Evolutionary conservation across 1,284 basidiomycete genomes (phyloP).

Genomic region (Cutaneotrichosporon dermatis): DNA sequence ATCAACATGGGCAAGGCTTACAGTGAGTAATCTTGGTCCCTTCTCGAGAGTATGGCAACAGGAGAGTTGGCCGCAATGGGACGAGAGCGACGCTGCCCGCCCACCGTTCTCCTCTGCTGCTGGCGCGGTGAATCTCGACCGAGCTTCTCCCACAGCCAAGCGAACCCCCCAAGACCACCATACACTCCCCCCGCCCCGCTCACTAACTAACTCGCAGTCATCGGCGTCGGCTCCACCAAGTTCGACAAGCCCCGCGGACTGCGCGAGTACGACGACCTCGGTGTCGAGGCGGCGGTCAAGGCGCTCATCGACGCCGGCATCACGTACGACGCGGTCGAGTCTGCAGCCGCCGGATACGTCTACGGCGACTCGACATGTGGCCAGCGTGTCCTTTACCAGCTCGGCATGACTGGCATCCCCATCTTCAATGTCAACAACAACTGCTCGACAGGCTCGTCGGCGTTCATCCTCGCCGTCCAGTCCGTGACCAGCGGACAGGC

Average conservation of each 20-base stretch:
- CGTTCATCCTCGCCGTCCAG: constrained; percentile 12
- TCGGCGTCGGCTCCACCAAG: constrained; percentile 25
- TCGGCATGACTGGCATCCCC: constrained; percentile 23
- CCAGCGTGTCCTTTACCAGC: constrained; percentile 22
- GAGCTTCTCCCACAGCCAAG: too few species aligned
- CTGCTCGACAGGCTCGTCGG: constrained; percentile 21
- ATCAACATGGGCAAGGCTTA: constrained; percentile 1
- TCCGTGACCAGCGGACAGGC: constrained; percentile 16
- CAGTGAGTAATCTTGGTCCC: background rate
- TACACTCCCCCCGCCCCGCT: too few species aligned
- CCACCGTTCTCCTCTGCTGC: too few species aligned
- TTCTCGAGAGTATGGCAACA: too few species aligned
- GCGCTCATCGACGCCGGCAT: constrained; percentile 20
- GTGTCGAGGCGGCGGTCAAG: constrained; percentile 22
- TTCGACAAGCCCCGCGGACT: constrained; percentile 23
- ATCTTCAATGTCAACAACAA: constrained; percentile 24
- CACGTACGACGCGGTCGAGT: constrained; percentile 19
- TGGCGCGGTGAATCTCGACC: too few species aligned
- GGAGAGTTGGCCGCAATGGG: too few species aligned
- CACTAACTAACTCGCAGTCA: constrained; percentile 8
- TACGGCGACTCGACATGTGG: constrained; percentile 21
- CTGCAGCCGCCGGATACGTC: constrained; percentile 17
- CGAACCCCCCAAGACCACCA: too few species aligned
- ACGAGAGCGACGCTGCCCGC: background rate
- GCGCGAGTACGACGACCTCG: constrained; percentile 22